Percentiles rank a stretch among this genome's conserved stretches.
phyloP scores from a whole-genome alignment of 1,284 basidiomycete genomes.

The Kalmanozyma brasiliensis region DNA sequence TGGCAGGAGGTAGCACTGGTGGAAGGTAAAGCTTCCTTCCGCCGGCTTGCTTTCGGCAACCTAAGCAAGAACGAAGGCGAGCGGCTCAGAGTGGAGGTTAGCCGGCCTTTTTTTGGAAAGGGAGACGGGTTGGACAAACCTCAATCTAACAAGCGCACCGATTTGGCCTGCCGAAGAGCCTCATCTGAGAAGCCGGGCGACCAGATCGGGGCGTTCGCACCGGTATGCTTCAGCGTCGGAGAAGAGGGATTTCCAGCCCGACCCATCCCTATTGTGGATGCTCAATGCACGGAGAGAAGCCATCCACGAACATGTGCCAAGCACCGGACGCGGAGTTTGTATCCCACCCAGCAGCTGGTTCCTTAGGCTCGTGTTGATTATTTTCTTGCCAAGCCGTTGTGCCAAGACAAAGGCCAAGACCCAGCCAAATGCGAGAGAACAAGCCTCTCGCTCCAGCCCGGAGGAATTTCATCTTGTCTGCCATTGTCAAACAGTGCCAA shows the following conservation, averaged over 20 bases:
- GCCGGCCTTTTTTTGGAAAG: no score
- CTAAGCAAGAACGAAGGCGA: no score
- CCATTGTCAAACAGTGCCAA: constrained; percentile 25
- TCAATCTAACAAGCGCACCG: no score
- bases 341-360: not conserved
- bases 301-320: constrained; percentile 13
- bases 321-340: constrained; percentile 8
- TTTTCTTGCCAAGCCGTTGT: constrained; percentile 31
- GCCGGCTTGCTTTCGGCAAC: no score
- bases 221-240: not conserved
- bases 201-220: not conserved
- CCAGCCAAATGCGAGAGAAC: not conserved
- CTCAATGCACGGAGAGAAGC: constrained; percentile 17
- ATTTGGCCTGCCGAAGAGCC: no score
- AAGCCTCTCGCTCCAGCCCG: constrained; percentile 5
- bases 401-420: constrained; percentile 35
- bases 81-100: no score
- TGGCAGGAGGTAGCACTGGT: not conserved
- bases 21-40: no score
- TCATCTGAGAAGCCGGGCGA: no score
- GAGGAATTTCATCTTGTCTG: not conserved
- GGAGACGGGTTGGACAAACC: no score
- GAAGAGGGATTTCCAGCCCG: no score
- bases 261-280: no score
- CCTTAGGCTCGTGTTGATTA: not conserved